phyloP scores from a whole-genome alignment of 208 protist species.

The Naegleria fowleri region DNA sequence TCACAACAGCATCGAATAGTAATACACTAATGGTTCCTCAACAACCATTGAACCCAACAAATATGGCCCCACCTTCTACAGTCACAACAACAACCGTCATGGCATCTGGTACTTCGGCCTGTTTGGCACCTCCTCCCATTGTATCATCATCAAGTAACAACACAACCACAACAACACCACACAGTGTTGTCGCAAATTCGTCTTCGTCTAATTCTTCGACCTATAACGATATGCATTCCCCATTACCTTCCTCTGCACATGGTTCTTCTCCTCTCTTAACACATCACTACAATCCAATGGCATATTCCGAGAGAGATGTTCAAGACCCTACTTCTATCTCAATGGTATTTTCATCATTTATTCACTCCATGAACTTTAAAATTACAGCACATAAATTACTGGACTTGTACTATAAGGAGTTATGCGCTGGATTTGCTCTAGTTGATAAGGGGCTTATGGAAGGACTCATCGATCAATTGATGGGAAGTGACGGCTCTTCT shows the following conservation, averaged over 20 bases:
- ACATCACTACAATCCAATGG: neutral
- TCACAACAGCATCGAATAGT: neutral
- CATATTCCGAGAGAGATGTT: neutral
- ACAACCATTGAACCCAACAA: neutral
- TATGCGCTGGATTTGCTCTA: neutral
- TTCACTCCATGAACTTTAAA: neutral
- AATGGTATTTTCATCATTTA: neutral
- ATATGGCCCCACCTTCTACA: neutral
- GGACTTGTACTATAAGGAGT: conserved; percentile 14
- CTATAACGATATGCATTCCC: neutral
- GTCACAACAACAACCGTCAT: neutral
- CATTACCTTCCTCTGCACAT: neutral
- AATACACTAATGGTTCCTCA: neutral
- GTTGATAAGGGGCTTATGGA: neutral
- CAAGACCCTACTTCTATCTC: neutral
- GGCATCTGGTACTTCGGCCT: neutral
- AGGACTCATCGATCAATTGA: neutral
- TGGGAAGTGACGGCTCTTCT: neutral
- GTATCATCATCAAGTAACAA: neutral
- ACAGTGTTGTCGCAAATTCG: neutral
- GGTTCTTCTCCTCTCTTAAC: neutral
- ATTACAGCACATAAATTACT: neutral
- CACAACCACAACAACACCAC: neutral
- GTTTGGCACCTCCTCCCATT: neutral
- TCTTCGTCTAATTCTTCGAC: neutral